Conservation (phyloP, 2,329 filamentous ascomycete species). For the Chaetomiaceae sp. region DNA sequence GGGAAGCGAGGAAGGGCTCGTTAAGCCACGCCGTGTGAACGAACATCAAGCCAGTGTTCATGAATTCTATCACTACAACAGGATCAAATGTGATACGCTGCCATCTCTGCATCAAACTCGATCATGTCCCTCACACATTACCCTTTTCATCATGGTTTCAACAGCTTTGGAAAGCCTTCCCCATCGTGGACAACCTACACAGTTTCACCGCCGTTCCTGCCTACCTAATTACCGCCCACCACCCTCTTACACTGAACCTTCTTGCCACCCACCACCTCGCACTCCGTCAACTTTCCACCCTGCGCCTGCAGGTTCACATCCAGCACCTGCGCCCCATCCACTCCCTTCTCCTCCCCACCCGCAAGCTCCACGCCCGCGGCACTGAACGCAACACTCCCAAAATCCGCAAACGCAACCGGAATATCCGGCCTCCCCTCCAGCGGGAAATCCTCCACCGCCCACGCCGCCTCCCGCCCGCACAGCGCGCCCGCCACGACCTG, state of each 20-base stretch:
- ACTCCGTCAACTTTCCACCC: conserved; percentile 20
- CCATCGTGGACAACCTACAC: no score
- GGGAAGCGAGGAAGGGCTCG: no score
- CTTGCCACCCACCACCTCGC: conserved; percentile 12
- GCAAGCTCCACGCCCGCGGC: conserved; percentile 5
- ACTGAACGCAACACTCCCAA: conserved; percentile 16
- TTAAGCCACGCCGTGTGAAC: no score
- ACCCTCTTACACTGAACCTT: conserved; percentile 15
- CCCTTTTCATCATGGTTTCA: no score
- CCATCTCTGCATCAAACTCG: no score
- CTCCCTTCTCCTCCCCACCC: conserved; percentile 1
- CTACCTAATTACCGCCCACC: conserved; percentile 4
- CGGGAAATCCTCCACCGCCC: conserved; percentile 21
- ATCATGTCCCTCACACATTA: no score
- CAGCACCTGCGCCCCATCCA: conserved; percentile 9
- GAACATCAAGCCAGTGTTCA: no score
- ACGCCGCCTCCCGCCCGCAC: conserved; percentile 16
- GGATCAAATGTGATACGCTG: no score
- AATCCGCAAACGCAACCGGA: conserved; percentile 19
- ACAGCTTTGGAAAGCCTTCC: neutral
- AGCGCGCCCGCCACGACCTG: neutral
- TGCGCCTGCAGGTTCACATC: conserved; percentile 16
- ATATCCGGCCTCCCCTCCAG: conserved; percentile 13
- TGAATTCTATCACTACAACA: no score
- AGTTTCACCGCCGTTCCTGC: neutral